phyloP scores from a whole-genome alignment of 257 asterid species.

The Avicennia marina region DNA sequence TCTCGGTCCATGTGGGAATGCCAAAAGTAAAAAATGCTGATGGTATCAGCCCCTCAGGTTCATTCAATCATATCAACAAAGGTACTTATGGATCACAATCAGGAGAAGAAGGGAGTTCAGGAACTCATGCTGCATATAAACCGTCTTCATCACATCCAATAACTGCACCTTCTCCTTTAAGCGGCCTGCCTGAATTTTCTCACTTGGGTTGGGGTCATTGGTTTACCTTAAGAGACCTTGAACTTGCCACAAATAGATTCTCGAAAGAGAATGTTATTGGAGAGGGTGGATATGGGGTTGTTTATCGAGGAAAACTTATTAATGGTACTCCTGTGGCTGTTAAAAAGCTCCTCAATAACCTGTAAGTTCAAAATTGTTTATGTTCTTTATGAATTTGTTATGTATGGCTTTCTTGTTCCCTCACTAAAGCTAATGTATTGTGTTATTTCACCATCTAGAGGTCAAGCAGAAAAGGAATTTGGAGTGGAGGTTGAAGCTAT shows the following conservation, averaged over 20 bases:
- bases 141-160: conserved; percentile 52
- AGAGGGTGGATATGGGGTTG: conserved; percentile 78
- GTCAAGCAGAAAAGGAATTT: conserved; percentile 78
- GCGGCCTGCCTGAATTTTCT: conserved; percentile 67
- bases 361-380: conserved; percentile 34
- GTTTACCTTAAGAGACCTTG: conserved; percentile 71
- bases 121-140: conserved; percentile 43
- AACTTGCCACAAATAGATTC: conserved; percentile 55
- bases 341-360: conserved; percentile 65
- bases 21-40: conserved; percentile 52
- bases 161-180: conserved; percentile 60
- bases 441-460: conserved; percentile 25
- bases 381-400: background rate
- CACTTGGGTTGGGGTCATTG: conserved; percentile 83
- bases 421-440: conserved; percentile 8
- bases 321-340: conserved; percentile 68
- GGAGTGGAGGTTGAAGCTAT: conserved; percentile 78
- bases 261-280: conserved; percentile 66
- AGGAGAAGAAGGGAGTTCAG: conserved; percentile 85
- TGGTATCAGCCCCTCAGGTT: conserved; percentile 54
- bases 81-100: conserved; percentile 69
- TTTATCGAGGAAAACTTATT: conserved; percentile 49
- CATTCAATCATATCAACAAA: conserved; percentile 58
- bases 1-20: conserved; percentile 66
- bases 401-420: background rate